Conservation (phyloP, 352 stramenopile genomes). For the Ophiocytium majus region DNA sequence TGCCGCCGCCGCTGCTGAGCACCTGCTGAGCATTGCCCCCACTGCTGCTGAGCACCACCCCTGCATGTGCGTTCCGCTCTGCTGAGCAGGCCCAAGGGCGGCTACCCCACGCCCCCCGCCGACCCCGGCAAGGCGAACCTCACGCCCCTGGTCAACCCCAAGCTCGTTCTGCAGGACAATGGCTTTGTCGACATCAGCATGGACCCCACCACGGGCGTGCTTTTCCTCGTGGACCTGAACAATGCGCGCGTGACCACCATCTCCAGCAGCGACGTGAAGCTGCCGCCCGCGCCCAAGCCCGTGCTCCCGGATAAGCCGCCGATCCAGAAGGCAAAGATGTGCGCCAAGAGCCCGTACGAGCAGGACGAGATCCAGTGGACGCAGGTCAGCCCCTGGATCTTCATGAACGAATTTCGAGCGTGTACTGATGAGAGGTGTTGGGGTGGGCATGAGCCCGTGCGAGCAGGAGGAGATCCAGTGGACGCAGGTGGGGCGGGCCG, state of each 20-base stretch:
- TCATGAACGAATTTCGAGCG: no score
- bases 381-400: no score
- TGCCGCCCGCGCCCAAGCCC: background rate
- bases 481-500: no score
- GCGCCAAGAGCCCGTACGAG: background rate
- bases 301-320: background rate
- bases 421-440: no score
- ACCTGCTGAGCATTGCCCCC: no score
- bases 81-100: background rate
- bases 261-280: background rate
- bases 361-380: background rate
- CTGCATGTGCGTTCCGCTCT: no score
- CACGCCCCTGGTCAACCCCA: slow-evolving; percentile 1
- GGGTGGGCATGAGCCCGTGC: background rate
- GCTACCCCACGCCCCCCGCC: background rate
- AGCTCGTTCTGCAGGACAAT: background rate
- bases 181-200: slow-evolving; percentile 2
- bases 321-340: background rate
- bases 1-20: no score
- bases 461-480: background rate
- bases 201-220: background rate
- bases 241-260: background rate
- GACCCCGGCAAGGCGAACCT: background rate
- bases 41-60: no score
- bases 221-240: background rate